A percentile compares a stretch with the other conserved stretches of the same genome.
These are phyloP conservation scores for Litsea cubeba DNA, from an alignment of 164 flowering plant genomes.

Conservation along the genomic window DNA sequence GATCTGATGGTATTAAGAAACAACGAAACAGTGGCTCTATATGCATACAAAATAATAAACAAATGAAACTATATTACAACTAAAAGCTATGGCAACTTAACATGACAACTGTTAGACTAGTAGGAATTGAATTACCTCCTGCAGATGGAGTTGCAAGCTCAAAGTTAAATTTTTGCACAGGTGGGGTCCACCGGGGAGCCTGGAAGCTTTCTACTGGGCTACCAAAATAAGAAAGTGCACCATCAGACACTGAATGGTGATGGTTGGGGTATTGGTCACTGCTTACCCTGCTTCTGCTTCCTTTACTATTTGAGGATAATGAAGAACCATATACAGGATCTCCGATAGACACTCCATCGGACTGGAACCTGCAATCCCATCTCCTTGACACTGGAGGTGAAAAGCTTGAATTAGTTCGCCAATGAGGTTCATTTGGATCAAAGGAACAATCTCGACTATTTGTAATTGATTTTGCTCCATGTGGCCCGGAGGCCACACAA, in stretches of 20 bases:
- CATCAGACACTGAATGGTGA: constrained; percentile 48
- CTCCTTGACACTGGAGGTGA: constrained; percentile 41
- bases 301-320: constrained; percentile 27
- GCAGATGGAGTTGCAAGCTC: constrained; percentile 21
- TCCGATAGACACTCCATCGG: constrained; percentile 25
- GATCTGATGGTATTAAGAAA: too few species aligned
- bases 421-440: constrained; percentile 29
- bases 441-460: constrained; percentile 21
- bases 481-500: constrained; percentile 53
- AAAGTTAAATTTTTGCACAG: constrained; percentile 19
- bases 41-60: too few species aligned
- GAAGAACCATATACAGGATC: constrained; percentile 25
- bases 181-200: constrained; percentile 34
- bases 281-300: constrained; percentile 33
- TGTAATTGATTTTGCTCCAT: constrained; percentile 28
- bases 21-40: too few species aligned
- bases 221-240: constrained; percentile 36
- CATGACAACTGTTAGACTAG: background rate
- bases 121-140: constrained; percentile 25
- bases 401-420: constrained; percentile 41
- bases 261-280: constrained; percentile 33
- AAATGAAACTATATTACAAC: background rate
- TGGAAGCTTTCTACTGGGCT: constrained; percentile 31
- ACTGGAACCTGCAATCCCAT: constrained; percentile 37
- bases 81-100: background rate